phyloP scores from a whole-genome alignment of 148 eudicot species.

The Vaccinium darrowii region DNA sequence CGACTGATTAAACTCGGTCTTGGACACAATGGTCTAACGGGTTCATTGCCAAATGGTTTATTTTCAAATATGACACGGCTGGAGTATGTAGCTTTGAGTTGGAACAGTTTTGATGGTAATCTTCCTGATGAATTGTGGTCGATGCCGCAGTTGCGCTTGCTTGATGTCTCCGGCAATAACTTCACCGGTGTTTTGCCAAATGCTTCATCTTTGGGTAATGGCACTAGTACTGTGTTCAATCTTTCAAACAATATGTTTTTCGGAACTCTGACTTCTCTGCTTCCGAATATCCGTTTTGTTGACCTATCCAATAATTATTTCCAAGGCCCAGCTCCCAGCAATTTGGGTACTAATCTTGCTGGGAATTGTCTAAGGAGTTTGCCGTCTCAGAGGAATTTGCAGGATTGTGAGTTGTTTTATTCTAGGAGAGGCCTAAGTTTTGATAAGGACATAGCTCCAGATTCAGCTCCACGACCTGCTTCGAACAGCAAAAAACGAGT shows the following conservation, averaged over 20 bases:
- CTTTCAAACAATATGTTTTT: conserved; percentile 35
- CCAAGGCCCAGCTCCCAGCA: conserved; percentile 25
- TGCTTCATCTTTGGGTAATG: conserved; percentile 12
- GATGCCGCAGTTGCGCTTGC: conserved; percentile 15
- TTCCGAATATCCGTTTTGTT: conserved; percentile 11
- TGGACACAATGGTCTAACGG: conserved; percentile 26
- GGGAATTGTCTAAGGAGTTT: conserved; percentile 30
- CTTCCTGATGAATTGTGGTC: conserved; percentile 22
- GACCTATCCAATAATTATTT: conserved; percentile 41
- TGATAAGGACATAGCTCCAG: conserved; percentile 7
- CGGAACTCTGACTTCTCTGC: conserved; percentile 28
- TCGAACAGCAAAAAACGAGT: conserved; percentile 19
- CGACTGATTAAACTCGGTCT: conserved; percentile 33
- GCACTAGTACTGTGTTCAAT: conserved; percentile 19
- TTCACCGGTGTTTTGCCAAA: conserved; percentile 30
- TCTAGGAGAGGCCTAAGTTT: conserved; percentile 19
- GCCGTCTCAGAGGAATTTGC: conserved; percentile 27
- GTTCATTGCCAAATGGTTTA: conserved; percentile 17
- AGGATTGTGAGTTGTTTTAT: conserved; percentile 33
- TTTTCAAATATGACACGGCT: conserved; percentile 18
- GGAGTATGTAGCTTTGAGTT: conserved; percentile 17
- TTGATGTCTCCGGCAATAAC: conserved; percentile 38
- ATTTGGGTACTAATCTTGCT: background rate
- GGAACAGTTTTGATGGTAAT: conserved; percentile 23
- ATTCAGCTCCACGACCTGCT: conserved; percentile 9